These are phyloP conservation scores for Phytomonas sp. DNA, from an alignment of 208 protist species.

Conservation along the genomic window DNA sequence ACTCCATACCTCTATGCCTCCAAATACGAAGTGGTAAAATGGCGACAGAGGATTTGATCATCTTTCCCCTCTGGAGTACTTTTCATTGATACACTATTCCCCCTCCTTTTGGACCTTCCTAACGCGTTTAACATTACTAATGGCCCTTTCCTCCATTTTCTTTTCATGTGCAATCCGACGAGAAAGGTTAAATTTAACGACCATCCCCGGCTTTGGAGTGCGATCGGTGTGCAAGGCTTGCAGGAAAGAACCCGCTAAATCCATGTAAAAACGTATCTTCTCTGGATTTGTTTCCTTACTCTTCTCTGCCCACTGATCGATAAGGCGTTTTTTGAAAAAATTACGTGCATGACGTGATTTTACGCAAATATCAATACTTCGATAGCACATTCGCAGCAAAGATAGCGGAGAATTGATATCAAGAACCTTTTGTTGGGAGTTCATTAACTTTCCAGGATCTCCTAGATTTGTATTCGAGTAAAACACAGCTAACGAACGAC, in stretches of 20 bases:
- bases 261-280: slow-evolving; percentile 86
- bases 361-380: slow-evolving; percentile 84
- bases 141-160: slow-evolving; percentile 44
- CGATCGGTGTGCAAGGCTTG: slow-evolving; percentile 75
- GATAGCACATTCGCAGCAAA: slow-evolving; percentile 87
- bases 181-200: slow-evolving; percentile 72
- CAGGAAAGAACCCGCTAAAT: slow-evolving; percentile 77
- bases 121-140: slow-evolving; percentile 28
- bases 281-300: slow-evolving; percentile 64
- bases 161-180: slow-evolving; percentile 62
- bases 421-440: slow-evolving; percentile 74
- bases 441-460: slow-evolving; percentile 27
- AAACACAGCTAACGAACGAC: neutral
- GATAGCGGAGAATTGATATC: slow-evolving; percentile 70
- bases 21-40: no score
- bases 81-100: slow-evolving; percentile 1
- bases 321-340: slow-evolving; percentile 77
- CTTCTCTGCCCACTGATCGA: slow-evolving; percentile 67
- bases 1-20: neutral
- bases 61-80: no score
- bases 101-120: slow-evolving; percentile 29
- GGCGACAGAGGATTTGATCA: no score
- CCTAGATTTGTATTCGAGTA: neutral
- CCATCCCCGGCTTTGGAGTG: slow-evolving; percentile 61
- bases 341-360: slow-evolving; percentile 78